Base-by-base conservation (phyloP, 1,284 basidiomycete genomes). In the Trichosporon ovoides region DNA sequence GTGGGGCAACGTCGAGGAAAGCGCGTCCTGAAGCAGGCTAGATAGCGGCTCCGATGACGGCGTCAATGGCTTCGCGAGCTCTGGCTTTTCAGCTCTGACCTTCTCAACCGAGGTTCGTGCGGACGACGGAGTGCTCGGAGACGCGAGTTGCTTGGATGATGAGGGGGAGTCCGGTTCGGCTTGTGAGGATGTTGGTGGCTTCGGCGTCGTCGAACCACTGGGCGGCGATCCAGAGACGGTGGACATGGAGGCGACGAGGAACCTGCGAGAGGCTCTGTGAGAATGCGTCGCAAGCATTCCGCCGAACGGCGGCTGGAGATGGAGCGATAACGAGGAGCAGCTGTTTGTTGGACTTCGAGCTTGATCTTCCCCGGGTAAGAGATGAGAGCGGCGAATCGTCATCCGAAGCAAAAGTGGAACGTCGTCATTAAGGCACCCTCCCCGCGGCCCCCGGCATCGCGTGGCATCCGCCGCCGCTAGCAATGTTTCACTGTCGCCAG, bases 1-100 rank as follows among this genome's bases (percentile, higher is more conserved):
- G 3, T 35, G n/a, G 4, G 31, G 33, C 35, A 51, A 36, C 24
- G 43, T 14, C 5, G 43, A 48, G 7, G 43, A 48, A 7, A 48
- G 43, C 43, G 43, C 43, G 16, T 48, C 43, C 43, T 48, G 43
- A 13, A 48, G 43, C 24, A 48, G 24, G 14, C 22, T 28, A 13
- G 43, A 48, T 6, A 48, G 43, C 12, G 43, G 43, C 22, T 48
- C 43, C 2, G 43, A 48, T 16, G 43, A n/a, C 22, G 43, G 43
- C 14, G 43, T 13, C 24, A 48, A 19, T 7, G 43, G 43, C 24
- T 48, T 48, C 6, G 43, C 43, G 19, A 48, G n/a, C 16, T 48
- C 43, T 1, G 43, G 24, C 24, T 48, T 38, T 5, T 31, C 28
- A 9, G 5, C 9, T 10, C 18, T 53, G 51, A 87, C 85, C 68